phyloP scores from a whole-genome alignment of 2,329 filamentous ascomycete genomes.

The Fusarium mangiferae region DNA sequence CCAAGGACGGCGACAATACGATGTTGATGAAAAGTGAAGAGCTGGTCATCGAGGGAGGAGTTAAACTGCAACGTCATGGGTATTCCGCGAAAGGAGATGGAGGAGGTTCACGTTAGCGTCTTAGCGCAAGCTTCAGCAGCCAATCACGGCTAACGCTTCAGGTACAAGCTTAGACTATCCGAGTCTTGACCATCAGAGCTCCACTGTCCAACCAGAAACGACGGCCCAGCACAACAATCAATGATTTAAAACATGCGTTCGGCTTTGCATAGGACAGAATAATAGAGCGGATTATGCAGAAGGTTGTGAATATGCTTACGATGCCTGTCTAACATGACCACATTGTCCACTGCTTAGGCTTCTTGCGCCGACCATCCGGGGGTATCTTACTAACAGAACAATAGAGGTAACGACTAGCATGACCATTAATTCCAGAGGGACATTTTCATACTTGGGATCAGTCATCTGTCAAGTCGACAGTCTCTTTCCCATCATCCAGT shows the following conservation, averaged over 20 bases:
- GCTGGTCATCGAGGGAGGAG: constrained; percentile 32
- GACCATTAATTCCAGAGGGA: too few relatives aligned
- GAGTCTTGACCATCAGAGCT: constrained; percentile 17
- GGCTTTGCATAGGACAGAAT: too few relatives aligned
- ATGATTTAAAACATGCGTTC: constrained; percentile 1
- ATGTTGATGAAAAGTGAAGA: constrained; percentile 26
- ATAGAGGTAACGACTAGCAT: too few relatives aligned
- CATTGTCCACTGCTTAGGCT: too few relatives aligned
- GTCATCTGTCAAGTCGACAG: constrained; percentile 22
- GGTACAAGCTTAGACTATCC: constrained; percentile 30
- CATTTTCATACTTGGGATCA: too few relatives aligned
- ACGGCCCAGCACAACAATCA: not conserved
- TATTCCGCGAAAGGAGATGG: constrained; percentile 43
- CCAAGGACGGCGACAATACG: not conserved
- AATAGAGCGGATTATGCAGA: too few relatives aligned
- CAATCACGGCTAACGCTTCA: constrained; percentile 35
- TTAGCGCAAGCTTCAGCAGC: constrained; percentile 38
- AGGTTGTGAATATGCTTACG: too few relatives aligned
- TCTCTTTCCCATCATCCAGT: constrained; percentile 21
- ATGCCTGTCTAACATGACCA: too few relatives aligned
- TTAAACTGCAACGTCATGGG: constrained; percentile 44
- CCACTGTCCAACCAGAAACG: constrained; percentile 27
- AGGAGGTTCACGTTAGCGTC: constrained; percentile 42
- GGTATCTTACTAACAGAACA: too few relatives aligned
- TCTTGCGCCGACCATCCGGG: too few relatives aligned